Percentiles rank a stretch among this genome's conserved stretches.
Evolutionary conservation across 306 rosid species (phyloP).

Genomic region (Psophocarpus tetragonolobus): DNA sequence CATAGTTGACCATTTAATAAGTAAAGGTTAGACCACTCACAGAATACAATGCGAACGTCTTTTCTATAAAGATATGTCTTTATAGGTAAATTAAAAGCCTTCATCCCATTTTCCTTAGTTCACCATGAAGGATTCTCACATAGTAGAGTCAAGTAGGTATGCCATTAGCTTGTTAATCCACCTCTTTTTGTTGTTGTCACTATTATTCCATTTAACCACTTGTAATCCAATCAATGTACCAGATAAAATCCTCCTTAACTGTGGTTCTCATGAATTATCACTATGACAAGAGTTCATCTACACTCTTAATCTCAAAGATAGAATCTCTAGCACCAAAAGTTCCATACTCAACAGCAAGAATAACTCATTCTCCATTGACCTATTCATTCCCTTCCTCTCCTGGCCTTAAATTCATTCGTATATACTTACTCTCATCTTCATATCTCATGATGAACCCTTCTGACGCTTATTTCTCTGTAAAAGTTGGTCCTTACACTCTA

Average conservation of each 20-base stretch:
- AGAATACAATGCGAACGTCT: neutral
- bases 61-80: neutral
- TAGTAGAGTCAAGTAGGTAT: neutral
- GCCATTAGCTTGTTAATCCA: neutral
- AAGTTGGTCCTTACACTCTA: constrained; percentile 51
- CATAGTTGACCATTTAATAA: neutral
- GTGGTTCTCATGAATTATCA: constrained; percentile 42
- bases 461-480: constrained; percentile 54
- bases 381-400: constrained; percentile 43
- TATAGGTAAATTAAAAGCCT: neutral
- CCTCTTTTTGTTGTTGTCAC: neutral
- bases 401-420: constrained; percentile 56
- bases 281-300: constrained; percentile 27
- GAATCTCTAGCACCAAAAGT: neutral
- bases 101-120: neutral
- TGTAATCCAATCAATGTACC: constrained; percentile 22
- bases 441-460: neutral
- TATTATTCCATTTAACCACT: constrained; percentile 1
- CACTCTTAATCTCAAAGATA: constrained; percentile 15
- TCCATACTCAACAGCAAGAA: constrained; percentile 45
- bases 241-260: constrained; percentile 35
- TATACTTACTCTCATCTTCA: constrained; percentile 46
- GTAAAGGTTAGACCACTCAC: neutral
- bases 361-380: constrained; percentile 35
- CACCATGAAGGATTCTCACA: constrained; percentile 24